A percentile compares a stretch with the other conserved stretches of the same genome.
Conservation (phyloP, 192 early-diverging fungal genomes). For the Allomyces arbusculus region DNA sequence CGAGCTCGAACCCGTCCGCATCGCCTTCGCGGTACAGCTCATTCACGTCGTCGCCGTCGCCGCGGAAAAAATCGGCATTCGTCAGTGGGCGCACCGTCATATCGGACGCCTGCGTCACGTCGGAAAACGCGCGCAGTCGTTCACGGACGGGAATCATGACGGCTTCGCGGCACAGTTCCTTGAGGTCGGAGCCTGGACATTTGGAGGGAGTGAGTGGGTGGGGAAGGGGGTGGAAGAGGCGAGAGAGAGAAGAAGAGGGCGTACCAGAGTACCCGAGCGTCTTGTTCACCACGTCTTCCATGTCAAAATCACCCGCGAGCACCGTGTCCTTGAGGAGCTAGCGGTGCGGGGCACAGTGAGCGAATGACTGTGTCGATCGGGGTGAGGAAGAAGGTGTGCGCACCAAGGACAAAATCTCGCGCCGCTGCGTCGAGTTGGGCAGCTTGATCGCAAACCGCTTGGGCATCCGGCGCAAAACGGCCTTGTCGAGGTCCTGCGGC, state of each 20-base stretch:
- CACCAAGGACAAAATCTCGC: conserved; percentile 56
- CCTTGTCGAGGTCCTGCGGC: conserved; percentile 92
- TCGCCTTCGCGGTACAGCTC: not conserved
- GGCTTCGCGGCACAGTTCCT: conserved; percentile 90
- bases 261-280: conserved; percentile 72
- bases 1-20: not conserved
- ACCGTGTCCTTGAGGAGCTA: conserved; percentile 55
- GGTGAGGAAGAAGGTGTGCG: conserved; percentile 7
- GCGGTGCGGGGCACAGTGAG: too few relatives aligned
- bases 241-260: too few relatives aligned
- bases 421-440: conserved; percentile 65
- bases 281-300: conserved; percentile 36
- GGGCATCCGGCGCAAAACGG: conserved; percentile 93
- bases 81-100: not conserved
- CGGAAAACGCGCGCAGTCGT: conserved; percentile 32
- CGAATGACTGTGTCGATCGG: not conserved
- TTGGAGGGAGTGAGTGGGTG: too few relatives aligned
- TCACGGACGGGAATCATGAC: conserved; percentile 88
- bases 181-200: conserved; percentile 45
- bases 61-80: not conserved
- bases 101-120: not conserved
- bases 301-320: conserved; percentile 46
- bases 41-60: not conserved
- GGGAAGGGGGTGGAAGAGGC: too few relatives aligned
- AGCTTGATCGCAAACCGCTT: conserved; percentile 74